Evolutionary conservation across 2,329 filamentous ascomycete genomes (phyloP).

Genomic region (Penicillium sp.): DNA sequence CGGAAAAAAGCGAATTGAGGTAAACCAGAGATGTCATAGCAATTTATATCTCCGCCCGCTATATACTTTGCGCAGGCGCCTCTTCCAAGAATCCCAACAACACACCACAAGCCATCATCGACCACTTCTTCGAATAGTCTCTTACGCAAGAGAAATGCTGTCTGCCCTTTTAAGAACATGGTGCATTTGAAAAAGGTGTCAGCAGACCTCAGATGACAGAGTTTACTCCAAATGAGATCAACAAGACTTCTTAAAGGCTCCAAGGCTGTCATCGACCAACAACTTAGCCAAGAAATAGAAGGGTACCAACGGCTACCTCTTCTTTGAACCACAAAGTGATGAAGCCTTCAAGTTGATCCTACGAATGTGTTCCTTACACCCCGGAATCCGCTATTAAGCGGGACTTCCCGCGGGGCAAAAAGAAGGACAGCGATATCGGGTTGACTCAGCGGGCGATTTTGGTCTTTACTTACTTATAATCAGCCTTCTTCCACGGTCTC

Average conservation of each 20-base stretch:
- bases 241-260: background rate
- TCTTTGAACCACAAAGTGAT: slow-evolving; percentile 1
- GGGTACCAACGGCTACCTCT: slow-evolving; percentile 1
- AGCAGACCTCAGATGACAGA: slow-evolving; percentile 2
- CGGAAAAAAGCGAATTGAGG: background rate
- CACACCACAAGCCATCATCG: background rate
- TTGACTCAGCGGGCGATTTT: slow-evolving; percentile 25
- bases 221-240: background rate
- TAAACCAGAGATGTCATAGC: background rate
- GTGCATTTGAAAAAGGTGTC: background rate
- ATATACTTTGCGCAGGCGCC: background rate
- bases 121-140: background rate
- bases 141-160: background rate
- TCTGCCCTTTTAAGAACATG: background rate
- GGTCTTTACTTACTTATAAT: slow-evolving; percentile 5
- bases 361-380: background rate
- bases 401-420: slow-evolving; percentile 25
- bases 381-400: slow-evolving; percentile 24
- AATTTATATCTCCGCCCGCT: background rate
- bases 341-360: background rate
- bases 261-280: background rate
- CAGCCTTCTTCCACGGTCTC: slow-evolving; percentile 3
- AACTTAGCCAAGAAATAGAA: background rate
- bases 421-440: slow-evolving; percentile 33
- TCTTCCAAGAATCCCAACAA: background rate